phyloP scores from a whole-genome alignment of 495 filamentous ascomycete genomes.

The Penicillium fimorum region DNA sequence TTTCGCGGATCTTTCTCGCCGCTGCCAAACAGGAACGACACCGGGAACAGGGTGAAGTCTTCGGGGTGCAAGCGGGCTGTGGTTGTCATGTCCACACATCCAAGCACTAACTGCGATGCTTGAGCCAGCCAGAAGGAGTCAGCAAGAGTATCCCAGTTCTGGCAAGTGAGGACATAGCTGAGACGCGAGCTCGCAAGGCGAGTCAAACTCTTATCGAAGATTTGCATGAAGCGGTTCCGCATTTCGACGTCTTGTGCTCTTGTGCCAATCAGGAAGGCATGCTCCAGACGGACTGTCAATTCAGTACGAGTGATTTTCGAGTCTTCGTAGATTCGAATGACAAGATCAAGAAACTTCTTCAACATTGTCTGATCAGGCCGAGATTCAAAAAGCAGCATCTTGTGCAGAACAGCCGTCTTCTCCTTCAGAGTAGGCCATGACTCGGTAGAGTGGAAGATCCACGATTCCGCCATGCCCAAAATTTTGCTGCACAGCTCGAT shows the following conservation, averaged over 20 bases:
- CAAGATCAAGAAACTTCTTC: conserved; percentile 88
- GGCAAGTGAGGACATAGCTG: conserved; percentile 82
- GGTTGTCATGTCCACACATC: conserved; percentile 81
- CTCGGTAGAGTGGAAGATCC: conserved; percentile 92
- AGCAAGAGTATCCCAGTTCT: conserved; percentile 93
- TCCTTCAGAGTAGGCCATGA: conserved; percentile 96
- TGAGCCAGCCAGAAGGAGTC: conserved; percentile 97
- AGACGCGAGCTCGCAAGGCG: conserved; percentile 81
- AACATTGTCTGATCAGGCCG: conserved; percentile 77
- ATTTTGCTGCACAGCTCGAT: conserved; percentile 85
- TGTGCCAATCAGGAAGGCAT: conserved; percentile 94
- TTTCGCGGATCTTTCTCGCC: conserved; percentile 69
- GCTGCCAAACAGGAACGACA: conserved; percentile 63
- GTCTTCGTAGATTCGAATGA: conserved; percentile 97
- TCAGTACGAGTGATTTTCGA: conserved; percentile 92
- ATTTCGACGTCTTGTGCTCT: conserved; percentile 93
- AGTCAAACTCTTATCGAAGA: conserved; percentile 89
- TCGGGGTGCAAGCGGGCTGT: conserved; percentile 72
- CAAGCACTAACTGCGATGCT: conserved; percentile 85
- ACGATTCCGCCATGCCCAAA: conserved; percentile 86
- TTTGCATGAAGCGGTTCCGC: conserved; percentile 91
- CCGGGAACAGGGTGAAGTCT: conserved; percentile 74
- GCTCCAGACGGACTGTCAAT: conserved; percentile 92
- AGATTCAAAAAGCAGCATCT: conserved; percentile 94
- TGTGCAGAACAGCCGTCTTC: conserved; percentile 93